Conservation (phyloP, 371 early-diverging fungal genomes). For the Syncephalis plumigaleata region DNA sequence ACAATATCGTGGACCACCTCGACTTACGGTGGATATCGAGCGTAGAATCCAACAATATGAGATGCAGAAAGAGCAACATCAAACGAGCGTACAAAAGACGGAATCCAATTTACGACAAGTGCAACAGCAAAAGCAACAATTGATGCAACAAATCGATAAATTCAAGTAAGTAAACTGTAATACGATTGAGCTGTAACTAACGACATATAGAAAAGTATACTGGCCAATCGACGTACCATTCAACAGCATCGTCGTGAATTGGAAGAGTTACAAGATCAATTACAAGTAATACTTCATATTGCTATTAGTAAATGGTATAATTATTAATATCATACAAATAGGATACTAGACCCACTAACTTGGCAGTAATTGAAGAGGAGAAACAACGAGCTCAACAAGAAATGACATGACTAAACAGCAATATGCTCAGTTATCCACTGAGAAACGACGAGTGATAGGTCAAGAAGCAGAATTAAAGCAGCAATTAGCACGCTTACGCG, state of each 20-base stretch:
- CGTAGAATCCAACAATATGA: slow-evolving; percentile 16
- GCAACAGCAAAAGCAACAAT: slow-evolving; percentile 8
- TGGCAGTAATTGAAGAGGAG: slow-evolving; percentile 28
- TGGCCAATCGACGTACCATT: neutral
- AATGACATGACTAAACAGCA: slow-evolving; percentile 22
- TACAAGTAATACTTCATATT: slow-evolving; percentile 13
- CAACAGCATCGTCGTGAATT: slow-evolving; percentile 12
- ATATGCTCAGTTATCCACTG: slow-evolving; percentile 12
- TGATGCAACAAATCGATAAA: slow-evolving; percentile 4
- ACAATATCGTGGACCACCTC: slow-evolving; percentile 23
- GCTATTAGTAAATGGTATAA: neutral
- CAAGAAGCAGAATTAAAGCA: slow-evolving; percentile 13
- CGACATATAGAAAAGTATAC: neutral
- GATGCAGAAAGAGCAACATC: slow-evolving; percentile 12
- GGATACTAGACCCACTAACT: slow-evolving; percentile 46
- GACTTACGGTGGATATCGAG: slow-evolving; percentile 25
- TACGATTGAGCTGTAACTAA: too few species aligned
- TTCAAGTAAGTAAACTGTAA: neutral
- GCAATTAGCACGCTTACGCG: slow-evolving; percentile 10
- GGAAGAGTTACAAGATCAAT: slow-evolving; percentile 17
- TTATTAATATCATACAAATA: neutral
- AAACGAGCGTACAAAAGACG: neutral
- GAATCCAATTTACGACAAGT: neutral
- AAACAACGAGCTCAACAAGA: slow-evolving; percentile 20
- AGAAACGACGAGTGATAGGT: slow-evolving; percentile 9